Base-by-base conservation (phyloP, 805 yeast genomes). In the Nakazawaea anatomiae region DNA sequence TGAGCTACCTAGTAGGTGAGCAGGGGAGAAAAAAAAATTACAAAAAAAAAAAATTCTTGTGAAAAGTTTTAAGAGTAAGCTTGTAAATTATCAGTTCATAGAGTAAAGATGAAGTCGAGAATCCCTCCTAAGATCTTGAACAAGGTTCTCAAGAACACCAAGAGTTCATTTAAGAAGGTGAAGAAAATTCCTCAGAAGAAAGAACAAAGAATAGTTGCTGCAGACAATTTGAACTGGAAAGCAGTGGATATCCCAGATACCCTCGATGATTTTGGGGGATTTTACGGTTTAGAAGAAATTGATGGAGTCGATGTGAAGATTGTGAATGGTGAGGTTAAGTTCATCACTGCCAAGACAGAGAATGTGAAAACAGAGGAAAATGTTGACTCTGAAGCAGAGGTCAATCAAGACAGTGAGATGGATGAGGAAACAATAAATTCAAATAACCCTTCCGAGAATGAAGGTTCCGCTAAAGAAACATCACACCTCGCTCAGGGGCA, bases 241-340 rank as follows among this genome's bases (percentile, higher is more conserved):
- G 63, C 83, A 3, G 96, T 91, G 6, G 86, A 83, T 2, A 77
- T 91, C 48, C 92, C 95, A 4, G 92, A 88, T 55, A 83, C 89
- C 29, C 67, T 88, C 46, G 96, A 83, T 54, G 96, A 89, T 65
- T 88, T 86, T 61, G 91, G 87, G 57, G 97, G 97, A 0, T 85
- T 91, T 59, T 89, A 83, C 64, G 99, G 97, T 0, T 70, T 94
- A 36, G 99, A 92, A 65, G 98, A 92, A 64, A 76, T 94, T 47
- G 97, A 89, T 52, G 97, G 97, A 42, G 97, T 92, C 35, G 91
- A 78, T 60, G 91, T 92, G 6, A 81, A 87, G 53, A 74, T 83
- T 50, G 79, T 81, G 2, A 72, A 87, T 54, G 96, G 96, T 11
- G 69, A 73, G 47, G 82, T 85, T 0, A 77, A 78, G 49, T 86